Evolutionary conservation across 441 rosid species (phyloP).

Genomic region (Pelargonium fulgidum): DNA sequence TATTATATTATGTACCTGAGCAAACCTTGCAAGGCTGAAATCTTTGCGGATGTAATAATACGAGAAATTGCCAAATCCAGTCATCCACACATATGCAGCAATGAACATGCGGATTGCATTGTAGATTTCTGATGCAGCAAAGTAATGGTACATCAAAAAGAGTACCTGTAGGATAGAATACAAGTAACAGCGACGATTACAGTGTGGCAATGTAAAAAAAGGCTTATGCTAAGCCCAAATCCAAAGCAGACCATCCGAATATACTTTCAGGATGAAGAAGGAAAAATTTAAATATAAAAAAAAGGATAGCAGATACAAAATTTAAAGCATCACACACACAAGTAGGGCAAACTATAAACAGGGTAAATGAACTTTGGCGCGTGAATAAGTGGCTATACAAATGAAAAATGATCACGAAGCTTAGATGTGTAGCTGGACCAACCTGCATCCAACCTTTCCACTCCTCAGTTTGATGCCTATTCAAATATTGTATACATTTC

Average conservation of each 20-base stretch:
- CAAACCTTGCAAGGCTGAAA: slow-evolving; percentile 81
- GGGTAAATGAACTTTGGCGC: not conserved
- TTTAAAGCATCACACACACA: not conserved
- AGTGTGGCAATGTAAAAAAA: not conserved
- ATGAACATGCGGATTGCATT: slow-evolving; percentile 90
- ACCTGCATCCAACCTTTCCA: slow-evolving; percentile 99
- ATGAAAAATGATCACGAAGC: not conserved
- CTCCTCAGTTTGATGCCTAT: slow-evolving; percentile 96
- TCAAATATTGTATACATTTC: slow-evolving; percentile 68
- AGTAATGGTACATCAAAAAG: slow-evolving; percentile 93
- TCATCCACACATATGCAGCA: slow-evolving; percentile 99
- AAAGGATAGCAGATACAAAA: not conserved
- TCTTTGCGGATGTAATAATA: slow-evolving; percentile 93
- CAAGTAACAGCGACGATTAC: not conserved
- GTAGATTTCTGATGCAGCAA: slow-evolving; percentile 92
- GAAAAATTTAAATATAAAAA: not conserved
- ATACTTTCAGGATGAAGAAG: not conserved
- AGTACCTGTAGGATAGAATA: slow-evolving; percentile 53
- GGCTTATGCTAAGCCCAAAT: not conserved
- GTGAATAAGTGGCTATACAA: not conserved
- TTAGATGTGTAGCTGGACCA: slow-evolving; percentile 20
- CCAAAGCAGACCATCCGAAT: not conserved
- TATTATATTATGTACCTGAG: slow-evolving; percentile 47
- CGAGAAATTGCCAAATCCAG: slow-evolving; percentile 98
- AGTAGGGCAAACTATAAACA: not conserved